Evolutionary conservation across 352 stramenopile genomes (phyloP).

Genomic region (Globisporangium uncinulatum): DNA sequence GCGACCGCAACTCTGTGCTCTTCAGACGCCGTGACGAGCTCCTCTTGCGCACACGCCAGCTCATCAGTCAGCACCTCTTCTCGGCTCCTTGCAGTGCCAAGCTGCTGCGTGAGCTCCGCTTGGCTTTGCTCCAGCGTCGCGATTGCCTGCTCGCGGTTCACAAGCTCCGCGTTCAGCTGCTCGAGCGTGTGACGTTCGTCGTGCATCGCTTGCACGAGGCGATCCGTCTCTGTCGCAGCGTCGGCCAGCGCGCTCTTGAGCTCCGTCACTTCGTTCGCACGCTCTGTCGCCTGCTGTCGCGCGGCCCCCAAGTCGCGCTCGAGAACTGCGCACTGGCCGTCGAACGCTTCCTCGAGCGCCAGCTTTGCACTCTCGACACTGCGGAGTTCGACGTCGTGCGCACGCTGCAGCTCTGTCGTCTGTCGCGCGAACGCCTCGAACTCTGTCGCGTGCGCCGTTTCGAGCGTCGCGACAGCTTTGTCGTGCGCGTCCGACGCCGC

Average conservation of each 20-base stretch:
- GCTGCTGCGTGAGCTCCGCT: background rate
- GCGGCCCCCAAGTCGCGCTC: constrained; percentile 6
- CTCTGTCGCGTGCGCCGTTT: constrained; percentile 1
- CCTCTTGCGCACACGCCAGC: background rate
- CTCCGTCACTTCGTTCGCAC: background rate
- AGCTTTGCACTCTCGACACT: background rate
- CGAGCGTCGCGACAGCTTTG: constrained; percentile 7
- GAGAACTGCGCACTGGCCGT: constrained; percentile 10
- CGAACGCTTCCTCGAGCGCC: background rate
- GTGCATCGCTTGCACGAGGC: background rate
- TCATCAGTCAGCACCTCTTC: constrained; percentile 1
- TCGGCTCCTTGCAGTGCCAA: background rate
- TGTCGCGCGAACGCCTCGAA: background rate
- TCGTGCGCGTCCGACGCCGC: background rate
- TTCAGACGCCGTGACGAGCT: background rate
- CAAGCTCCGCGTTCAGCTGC: too few relatives aligned
- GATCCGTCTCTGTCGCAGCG: background rate
- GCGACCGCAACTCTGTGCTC: constrained; percentile 7
- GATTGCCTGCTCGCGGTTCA: background rate
- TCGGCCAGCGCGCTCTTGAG: background rate
- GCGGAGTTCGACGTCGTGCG: background rate
- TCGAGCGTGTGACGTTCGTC: background rate
- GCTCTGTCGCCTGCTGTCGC: constrained; percentile 15
- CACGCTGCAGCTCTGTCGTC: constrained; percentile 6
- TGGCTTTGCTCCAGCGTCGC: constrained; percentile 1